Evolutionary conservation across 1,284 basidiomycete species (phyloP).

Genomic region (Kalmanozyma brasiliensis): DNA sequence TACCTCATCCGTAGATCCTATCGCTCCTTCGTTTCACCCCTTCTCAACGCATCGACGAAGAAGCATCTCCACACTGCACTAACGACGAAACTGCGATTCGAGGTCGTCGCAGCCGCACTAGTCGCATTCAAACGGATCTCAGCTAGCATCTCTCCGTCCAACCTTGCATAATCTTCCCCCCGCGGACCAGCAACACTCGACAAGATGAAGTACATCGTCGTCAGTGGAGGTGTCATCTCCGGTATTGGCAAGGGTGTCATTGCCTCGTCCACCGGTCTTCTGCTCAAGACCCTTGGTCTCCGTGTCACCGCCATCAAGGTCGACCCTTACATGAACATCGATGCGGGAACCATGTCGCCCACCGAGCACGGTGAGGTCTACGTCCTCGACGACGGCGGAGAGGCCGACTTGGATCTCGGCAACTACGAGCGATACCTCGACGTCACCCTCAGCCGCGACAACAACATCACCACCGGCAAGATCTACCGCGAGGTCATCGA

Average conservation of each 20-base stretch:
- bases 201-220: constrained; percentile 69
- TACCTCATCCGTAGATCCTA: constrained; percentile 25
- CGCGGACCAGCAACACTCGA: constrained; percentile 1
- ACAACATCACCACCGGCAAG: constrained; percentile 99
- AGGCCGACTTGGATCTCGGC: constrained; percentile 96
- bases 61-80: too few relatives aligned
- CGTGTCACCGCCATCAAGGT: constrained; percentile 99
- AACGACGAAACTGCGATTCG: constrained; percentile 47
- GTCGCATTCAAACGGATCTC: constrained; percentile 10
- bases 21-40: constrained; percentile 2
- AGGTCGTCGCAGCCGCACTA: constrained; percentile 40
- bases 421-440: constrained; percentile 99
- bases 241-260: constrained; percentile 71
- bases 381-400: constrained; percentile 96
- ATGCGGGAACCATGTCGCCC: constrained; percentile 98
- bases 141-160: constrained; percentile 1
- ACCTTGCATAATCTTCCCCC: constrained; percentile 5
- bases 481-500: constrained; percentile 97
- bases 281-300: constrained; percentile 92
- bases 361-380: constrained; percentile 99
- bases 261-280: constrained; percentile 91
- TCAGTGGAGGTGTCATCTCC: constrained; percentile 69
- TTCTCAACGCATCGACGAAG: not conserved
- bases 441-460: constrained; percentile 90
- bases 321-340: constrained; percentile 99